Conservation (phyloP, 345 rosid species). For the Moricandia arvensis region DNA sequence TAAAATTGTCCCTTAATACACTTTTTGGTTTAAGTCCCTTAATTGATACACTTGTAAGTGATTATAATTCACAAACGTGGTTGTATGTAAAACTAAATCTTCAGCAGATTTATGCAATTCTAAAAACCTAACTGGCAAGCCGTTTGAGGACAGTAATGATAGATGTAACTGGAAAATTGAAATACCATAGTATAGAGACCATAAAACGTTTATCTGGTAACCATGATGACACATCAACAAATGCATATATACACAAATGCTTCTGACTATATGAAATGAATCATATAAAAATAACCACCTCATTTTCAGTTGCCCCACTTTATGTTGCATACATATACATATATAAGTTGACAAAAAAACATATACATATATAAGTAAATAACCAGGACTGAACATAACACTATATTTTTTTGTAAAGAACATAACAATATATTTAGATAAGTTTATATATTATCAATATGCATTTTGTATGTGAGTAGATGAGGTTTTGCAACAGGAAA, state of each 20-base stretch:
- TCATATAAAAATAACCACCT: neutral
- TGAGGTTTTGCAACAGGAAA: slow-evolving; percentile 33
- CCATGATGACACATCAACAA: slow-evolving; percentile 17
- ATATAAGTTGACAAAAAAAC: too few relatives aligned
- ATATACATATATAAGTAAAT: neutral
- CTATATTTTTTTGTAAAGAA: too few relatives aligned
- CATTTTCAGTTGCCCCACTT: slow-evolving; percentile 24
- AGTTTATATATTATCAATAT: neutral
- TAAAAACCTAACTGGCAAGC: neutral
- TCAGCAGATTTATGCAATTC: too few relatives aligned
- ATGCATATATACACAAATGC: neutral
- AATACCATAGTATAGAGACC: too few relatives aligned
- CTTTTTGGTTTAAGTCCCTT: too few relatives aligned
- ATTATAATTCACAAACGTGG: too few relatives aligned
- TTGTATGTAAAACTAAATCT: too few relatives aligned
- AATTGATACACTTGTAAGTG: too few relatives aligned
- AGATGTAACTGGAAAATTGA: neutral
- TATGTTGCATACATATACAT: slow-evolving; percentile 10
- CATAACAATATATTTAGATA: neutral
- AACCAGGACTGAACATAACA: neutral
- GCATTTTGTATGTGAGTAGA: slow-evolving; percentile 2
- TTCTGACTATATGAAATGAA: too few relatives aligned
- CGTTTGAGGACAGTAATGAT: neutral
- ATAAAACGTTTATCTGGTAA: too few relatives aligned
- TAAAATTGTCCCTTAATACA: too few relatives aligned